Evolutionary conservation across 768 basidiomycete genomes (phyloP), one percentile per base, ranked within the genome.

Genomic region (Cyathus striatus): DNA sequence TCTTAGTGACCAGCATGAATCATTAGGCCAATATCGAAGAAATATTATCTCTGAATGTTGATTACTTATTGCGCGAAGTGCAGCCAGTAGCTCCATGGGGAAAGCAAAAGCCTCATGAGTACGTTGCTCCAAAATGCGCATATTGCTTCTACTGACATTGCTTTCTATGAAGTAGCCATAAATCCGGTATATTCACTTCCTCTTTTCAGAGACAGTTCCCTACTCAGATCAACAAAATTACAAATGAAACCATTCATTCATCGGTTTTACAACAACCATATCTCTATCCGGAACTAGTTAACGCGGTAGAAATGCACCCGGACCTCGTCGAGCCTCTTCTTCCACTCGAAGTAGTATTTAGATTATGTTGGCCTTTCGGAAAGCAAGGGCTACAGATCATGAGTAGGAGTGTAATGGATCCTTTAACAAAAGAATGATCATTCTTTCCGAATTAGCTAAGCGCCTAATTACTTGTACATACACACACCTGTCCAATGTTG

Each of bases 51-150:
- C 53, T 86, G 41, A 80, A 88, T 52, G 49, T 66, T 23, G 48
- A 61, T 6, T 86, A 88, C 48, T 46, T 85, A 6, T 54, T 53
- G 30, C 64, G 68, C 10, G 67, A 81, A 14, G 63, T 71, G 1
- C 58, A 70, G 6, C 82, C 85, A 1, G 69, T 67, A 3, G 69
- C 68, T 2, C 65, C 68, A 10, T 87, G 83, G 82, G 85, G 84
- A 9, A 54, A 65, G 44, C 83, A 80, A 47, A 56, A 57, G 22
- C 78, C 82, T 18, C 84, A 88, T 48, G 61, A 83, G 85, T 85
- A 50, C 54, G 79, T 27, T 25, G 38, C 45, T 32, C 12, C 25
- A 17, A 17, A 14, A 25, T 20, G n/a, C n/a, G n/a, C n/a, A n/a
- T 7, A 33, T 7, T 32, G 5, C 10, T 25, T 17, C 33, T 13